A percentile compares a stretch with the other conserved stretches of the same genome.
These are phyloP conservation scores for Microbotryum intermedium DNA, from an alignment of 1,284 basidiomycete species.

Conservation along the genomic window DNA sequence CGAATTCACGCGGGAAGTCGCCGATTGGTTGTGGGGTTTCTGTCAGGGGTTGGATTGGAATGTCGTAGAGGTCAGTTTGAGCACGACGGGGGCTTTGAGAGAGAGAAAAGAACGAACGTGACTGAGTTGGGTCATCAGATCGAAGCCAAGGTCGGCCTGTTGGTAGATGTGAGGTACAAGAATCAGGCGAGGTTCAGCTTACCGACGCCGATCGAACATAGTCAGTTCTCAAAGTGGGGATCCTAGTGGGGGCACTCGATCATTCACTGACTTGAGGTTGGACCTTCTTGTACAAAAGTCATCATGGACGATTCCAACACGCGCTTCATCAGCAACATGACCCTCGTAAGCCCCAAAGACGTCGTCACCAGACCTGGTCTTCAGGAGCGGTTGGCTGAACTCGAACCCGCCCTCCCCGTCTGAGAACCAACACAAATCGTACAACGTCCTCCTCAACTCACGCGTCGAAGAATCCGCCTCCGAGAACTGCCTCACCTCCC, in stretches of 20 bases:
- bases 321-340: conserved; percentile 87
- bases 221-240: conserved; percentile 53
- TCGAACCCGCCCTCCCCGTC: neutral
- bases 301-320: conserved; percentile 43
- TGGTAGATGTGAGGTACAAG: conserved; percentile 55
- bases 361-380: too few relatives aligned
- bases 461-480: conserved; percentile 51
- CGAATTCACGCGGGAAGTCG: conserved; percentile 84
- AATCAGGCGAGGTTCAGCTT: conserved; percentile 50
- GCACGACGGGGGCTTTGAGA: neutral
- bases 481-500: conserved; percentile 47
- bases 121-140: conserved; percentile 49
- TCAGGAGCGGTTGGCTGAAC: too few relatives aligned
- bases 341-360: conserved; percentile 53
- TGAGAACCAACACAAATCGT: conserved; percentile 74
- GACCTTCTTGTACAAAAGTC: too few relatives aligned
- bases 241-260: too few relatives aligned
- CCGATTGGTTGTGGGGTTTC: conserved; percentile 63
- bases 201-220: conserved; percentile 77
- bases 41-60: conserved; percentile 35
- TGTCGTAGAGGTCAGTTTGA: conserved; percentile 45
- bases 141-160: conserved; percentile 83
- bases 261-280: too few relatives aligned
- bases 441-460: conserved; percentile 74
- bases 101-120: too few relatives aligned